Evolutionary conservation across 2,329 filamentous ascomycete genomes (phyloP), one percentile per base, ranked within the genome.

Genomic region (Aspergillus thermomutatus): DNA sequence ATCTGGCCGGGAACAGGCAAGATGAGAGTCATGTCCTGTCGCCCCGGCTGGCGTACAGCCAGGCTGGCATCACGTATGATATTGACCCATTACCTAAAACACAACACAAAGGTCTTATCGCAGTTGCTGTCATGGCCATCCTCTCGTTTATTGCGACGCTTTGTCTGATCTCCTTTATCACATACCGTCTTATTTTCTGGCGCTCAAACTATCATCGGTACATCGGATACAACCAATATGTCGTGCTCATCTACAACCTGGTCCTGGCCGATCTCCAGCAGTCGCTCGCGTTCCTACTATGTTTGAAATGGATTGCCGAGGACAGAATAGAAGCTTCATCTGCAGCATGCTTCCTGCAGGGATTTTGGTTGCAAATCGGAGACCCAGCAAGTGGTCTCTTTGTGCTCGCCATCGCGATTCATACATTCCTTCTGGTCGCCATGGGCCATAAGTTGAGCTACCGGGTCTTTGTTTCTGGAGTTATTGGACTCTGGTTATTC

Each of bases 181-280:
- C 80, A 9, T 78, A 80, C 59, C 77, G 80, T 25, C 67, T 83
- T n/a, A 63, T 82, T 31, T 77, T 78, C 58, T 82, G 80, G 80
- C 72, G 76, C 49, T 73, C 71, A 53, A 76, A 76, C 57, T 80
- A 81, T 62, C 66, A 72, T 41, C 71, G 77, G 59, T 79, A 80
- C 57, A 79, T 82, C 53, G 79, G 80, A 57, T 79, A 81, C 67
- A 83, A 83, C 60, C 80, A 83, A 68, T 82, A 80, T 54, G 71
- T 83, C n/a, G 67, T 82, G 41, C 74, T 83, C 25, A 82, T 82
- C 51, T 82, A 80, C 67, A 82, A 82, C 55, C 73, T 83, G 14
- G 69, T 82, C 2, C 59, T 83, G 43, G 80, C 80, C 5, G 80
- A 83, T 70, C 72, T 83, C n/a, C 78, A 79, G 60, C 80, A 82